Conservation (phyloP, 345 rosid genomes). For the Trapa incisa region DNA sequence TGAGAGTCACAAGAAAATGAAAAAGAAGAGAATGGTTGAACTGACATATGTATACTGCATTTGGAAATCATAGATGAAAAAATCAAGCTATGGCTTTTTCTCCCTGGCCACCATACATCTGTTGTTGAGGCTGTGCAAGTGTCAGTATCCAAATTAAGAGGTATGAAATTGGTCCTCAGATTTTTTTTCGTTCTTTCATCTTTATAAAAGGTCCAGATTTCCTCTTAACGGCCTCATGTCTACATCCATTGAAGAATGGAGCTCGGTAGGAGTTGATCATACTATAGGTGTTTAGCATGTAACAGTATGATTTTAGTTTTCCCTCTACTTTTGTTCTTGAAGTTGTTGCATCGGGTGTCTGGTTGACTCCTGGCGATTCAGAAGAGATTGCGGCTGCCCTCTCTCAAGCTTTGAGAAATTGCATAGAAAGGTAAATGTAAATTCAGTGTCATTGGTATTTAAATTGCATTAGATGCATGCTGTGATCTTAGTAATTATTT, state of each 20-base stretch:
- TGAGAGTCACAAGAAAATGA: neutral
- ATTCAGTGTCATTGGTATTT: conserved; percentile 11
- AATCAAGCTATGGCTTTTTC: conserved; percentile 98
- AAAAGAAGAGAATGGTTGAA: neutral
- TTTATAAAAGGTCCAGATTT: neutral
- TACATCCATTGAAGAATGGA: neutral
- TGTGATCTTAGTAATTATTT: conserved; percentile 7
- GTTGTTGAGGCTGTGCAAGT: conserved; percentile 66
- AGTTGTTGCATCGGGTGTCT: conserved; percentile 91
- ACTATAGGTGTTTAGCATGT: conserved; percentile 4
- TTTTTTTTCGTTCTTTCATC: neutral
- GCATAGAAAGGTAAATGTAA: conserved; percentile 83
- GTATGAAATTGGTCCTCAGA: conserved; percentile 17
- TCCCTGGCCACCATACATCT: conserved; percentile 70
- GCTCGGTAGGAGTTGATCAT: neutral
- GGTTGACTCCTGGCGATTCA: conserved; percentile 98
- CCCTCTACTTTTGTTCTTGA: conserved; percentile 16
- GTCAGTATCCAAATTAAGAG: conserved; percentile 75
- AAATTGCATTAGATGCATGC: neutral
- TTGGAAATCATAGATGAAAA: conserved; percentile 58
- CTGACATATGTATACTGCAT: neutral
- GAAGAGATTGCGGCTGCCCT: conserved; percentile 95
- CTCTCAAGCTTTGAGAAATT: conserved; percentile 77
- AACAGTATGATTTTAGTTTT: neutral
- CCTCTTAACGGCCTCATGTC: too few species aligned